A percentile compares a stretch with the other conserved stretches of the same genome.
Conservation (phyloP, 305 asterid genomes). For the Ilex paraguariensis region DNA sequence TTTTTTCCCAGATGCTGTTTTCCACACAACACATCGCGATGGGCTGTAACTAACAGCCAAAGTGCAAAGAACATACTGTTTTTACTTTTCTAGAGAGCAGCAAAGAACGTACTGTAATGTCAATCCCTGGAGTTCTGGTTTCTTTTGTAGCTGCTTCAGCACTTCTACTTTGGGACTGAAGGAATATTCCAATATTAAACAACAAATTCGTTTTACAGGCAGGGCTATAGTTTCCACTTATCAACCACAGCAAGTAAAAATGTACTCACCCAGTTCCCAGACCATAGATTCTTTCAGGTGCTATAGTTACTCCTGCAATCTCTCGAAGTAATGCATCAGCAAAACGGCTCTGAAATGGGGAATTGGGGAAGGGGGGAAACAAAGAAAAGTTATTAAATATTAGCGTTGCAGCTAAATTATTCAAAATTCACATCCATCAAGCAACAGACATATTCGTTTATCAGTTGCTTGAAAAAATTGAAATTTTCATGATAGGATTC, state of each 20-base stretch:
- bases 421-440: neutral
- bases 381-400: neutral
- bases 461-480: too few species aligned
- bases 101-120: constrained; percentile 64
- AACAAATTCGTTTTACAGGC: constrained; percentile 4
- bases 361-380: constrained; percentile 1
- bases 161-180: constrained; percentile 87
- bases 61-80: neutral
- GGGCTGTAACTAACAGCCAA: neutral
- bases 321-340: constrained; percentile 81
- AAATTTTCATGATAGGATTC: too few species aligned
- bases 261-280: constrained; percentile 80
- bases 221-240: neutral
- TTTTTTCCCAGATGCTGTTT: neutral
- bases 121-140: constrained; percentile 87
- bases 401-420: neutral
- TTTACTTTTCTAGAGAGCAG: neutral
- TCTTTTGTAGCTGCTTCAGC: constrained; percentile 79
- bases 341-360: constrained; percentile 56
- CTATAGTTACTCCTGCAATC: constrained; percentile 79
- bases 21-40: too few species aligned
- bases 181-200: constrained; percentile 9
- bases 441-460: too few species aligned
- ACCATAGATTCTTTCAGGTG: constrained; percentile 80
- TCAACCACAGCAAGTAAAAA: neutral